phyloP scores from a whole-genome alignment of 257 asterid species.

The Rhazya stricta region DNA sequence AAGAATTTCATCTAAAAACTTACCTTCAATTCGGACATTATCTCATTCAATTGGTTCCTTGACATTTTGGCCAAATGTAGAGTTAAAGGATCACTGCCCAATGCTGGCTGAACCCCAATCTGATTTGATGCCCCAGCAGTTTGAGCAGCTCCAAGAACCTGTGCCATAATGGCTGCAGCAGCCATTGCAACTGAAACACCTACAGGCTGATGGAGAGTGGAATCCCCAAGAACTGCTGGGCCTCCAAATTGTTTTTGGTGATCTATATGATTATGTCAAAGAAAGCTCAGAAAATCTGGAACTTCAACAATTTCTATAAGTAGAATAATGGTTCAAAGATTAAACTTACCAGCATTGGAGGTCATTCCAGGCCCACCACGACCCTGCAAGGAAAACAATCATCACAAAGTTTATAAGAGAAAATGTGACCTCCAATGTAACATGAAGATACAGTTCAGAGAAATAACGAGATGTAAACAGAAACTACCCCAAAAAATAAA shows the following conservation, averaged over 20 bases:
- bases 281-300: background rate
- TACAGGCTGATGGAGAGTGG: constrained; percentile 60
- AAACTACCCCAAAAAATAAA: background rate
- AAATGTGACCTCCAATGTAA: background rate
- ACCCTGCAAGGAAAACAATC: constrained; percentile 53
- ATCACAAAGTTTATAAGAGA: constrained; percentile 7
- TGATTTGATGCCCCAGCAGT: constrained; percentile 39
- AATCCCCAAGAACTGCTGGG: constrained; percentile 48
- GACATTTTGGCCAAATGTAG: constrained; percentile 79
- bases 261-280: constrained; percentile 33
- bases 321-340: background rate
- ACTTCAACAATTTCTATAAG: background rate
- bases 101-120: constrained; percentile 36
- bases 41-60: constrained; percentile 66
- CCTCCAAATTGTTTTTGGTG: constrained; percentile 57
- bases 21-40: constrained; percentile 73
- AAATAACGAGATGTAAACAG: background rate
- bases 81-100: constrained; percentile 75
- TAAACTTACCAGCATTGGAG: constrained; percentile 53
- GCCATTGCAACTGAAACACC: constrained; percentile 75
- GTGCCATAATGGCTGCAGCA: constrained; percentile 88
- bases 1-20: constrained; percentile 11
- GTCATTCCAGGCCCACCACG: constrained; percentile 84
- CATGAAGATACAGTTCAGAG: background rate
- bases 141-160: constrained; percentile 79